Evolutionary conservation across 2,329 filamentous ascomycete genomes (phyloP).

Genomic region (Thyridium curvatum): DNA sequence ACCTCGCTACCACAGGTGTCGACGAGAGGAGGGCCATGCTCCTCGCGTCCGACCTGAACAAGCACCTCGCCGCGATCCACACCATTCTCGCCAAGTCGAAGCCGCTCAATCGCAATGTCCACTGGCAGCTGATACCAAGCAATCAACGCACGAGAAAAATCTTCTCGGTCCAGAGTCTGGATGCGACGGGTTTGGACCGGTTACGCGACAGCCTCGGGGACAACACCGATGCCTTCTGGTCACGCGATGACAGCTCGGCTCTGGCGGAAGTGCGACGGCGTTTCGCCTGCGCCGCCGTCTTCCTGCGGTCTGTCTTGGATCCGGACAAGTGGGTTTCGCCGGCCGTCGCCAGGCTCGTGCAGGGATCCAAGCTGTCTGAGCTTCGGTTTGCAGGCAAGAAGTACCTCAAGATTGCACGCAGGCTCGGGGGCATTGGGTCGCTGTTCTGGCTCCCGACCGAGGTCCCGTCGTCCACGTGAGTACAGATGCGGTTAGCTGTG

Average conservation of each 20-base stretch:
- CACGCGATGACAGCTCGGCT: too few species aligned
- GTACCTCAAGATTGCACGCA: conserved; percentile 24
- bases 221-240: conserved; percentile 17
- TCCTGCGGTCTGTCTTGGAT: conserved; percentile 19
- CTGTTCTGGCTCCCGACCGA: conserved; percentile 24
- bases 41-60: too few species aligned
- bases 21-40: too few species aligned
- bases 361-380: conserved; percentile 16
- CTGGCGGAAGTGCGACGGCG: conserved; percentile 18
- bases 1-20: too few species aligned
- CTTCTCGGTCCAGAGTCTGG: conserved; percentile 7
- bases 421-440: conserved; percentile 19
- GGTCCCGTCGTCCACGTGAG: conserved; percentile 25
- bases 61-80: too few species aligned
- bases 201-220: conserved; percentile 8
- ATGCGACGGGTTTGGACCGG: too few species aligned
- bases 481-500: too few species aligned
- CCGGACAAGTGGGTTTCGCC: conserved; percentile 11
- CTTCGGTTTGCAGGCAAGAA: conserved; percentile 23
- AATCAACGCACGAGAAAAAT: conserved; percentile 23
- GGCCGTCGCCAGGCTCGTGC: conserved; percentile 11
- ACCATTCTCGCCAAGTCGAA: conserved; percentile 19
- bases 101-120: conserved; percentile 17
- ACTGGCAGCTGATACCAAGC: conserved; percentile 20
- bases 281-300: conserved; percentile 20